phyloP scores from a whole-genome alignment of 2,329 filamentous ascomycete species.

The Ophiostoma quercus region DNA sequence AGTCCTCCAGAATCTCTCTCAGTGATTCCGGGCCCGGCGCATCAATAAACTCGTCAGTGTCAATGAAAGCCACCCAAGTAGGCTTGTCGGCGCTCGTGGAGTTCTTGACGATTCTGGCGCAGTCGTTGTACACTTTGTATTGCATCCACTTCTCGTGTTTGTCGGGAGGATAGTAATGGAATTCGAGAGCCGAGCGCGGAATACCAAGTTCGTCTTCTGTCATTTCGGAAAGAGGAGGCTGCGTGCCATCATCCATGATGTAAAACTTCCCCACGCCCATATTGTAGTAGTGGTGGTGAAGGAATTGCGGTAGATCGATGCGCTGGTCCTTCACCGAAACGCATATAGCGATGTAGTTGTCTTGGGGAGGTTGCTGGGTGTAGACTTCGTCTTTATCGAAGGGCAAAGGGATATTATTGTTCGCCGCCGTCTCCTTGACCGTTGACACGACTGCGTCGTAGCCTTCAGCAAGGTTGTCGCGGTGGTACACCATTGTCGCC shows the following conservation, averaged over 20 bases:
- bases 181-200: constrained; percentile 22
- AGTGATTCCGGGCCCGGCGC: constrained; percentile 18
- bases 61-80: constrained; percentile 26
- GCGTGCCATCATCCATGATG: constrained; percentile 25
- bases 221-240: constrained; percentile 20
- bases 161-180: constrained; percentile 23
- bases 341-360: constrained; percentile 24
- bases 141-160: constrained; percentile 24
- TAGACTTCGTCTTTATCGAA: no score
- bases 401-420: constrained; percentile 11
- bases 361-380: constrained; percentile 12
- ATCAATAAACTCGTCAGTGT: constrained; percentile 25
- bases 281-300: constrained; percentile 26
- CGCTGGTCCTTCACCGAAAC: constrained; percentile 24
- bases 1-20: constrained; percentile 21
- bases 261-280: constrained; percentile 25
- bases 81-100: background rate
- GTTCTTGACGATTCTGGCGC: constrained; percentile 17
- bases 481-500: no score
- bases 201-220: constrained; percentile 20
- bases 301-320: constrained; percentile 23
- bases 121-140: constrained; percentile 23
- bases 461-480: no score
- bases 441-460: no score
- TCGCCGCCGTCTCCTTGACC: constrained; percentile 19